Percentiles rank a stretch among this genome's conserved stretches.
Evolutionary conservation across 1,284 basidiomycete species (phyloP).

Genomic region (Ceratobasidium sp.): DNA sequence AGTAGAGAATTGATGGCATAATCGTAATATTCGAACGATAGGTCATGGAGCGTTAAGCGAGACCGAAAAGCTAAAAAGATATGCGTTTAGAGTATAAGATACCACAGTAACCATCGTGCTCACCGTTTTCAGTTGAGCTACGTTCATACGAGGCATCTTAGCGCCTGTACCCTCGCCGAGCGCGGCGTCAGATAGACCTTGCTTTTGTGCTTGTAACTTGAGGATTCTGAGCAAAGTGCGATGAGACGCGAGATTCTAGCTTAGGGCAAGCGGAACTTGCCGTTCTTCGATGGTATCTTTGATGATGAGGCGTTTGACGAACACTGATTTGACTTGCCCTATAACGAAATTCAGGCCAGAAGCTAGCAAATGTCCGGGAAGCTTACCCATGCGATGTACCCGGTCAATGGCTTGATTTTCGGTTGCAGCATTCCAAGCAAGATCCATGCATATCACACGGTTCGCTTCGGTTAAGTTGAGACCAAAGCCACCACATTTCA

Average conservation of each 20-base stretch:
- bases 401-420: constrained; percentile 43
- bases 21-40: not conserved
- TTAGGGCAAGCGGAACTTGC: constrained; percentile 47
- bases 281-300: constrained; percentile 73
- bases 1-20: not conserved
- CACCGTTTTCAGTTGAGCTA: constrained; percentile 30
- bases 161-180: constrained; percentile 38
- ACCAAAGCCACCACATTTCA: constrained; percentile 72
- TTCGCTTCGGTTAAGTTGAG: constrained; percentile 64
- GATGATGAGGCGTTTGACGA: constrained; percentile 58
- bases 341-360: not conserved
- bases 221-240: constrained; percentile 58
- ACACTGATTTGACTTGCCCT: constrained; percentile 42
- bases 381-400: constrained; percentile 57
- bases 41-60: not conserved
- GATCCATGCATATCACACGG: constrained; percentile 54
- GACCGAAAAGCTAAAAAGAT: not conserved
- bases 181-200: constrained; percentile 50
- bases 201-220: constrained; percentile 68
- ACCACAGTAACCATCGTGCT: not conserved
- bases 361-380: constrained; percentile 42
- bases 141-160: constrained; percentile 36
- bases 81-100: not conserved
- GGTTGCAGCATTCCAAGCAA: constrained; percentile 43
- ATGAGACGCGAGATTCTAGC: constrained; percentile 6